Base-by-base conservation (phyloP, 768 basidiomycete species). In the Termitomyces sp. region DNA sequence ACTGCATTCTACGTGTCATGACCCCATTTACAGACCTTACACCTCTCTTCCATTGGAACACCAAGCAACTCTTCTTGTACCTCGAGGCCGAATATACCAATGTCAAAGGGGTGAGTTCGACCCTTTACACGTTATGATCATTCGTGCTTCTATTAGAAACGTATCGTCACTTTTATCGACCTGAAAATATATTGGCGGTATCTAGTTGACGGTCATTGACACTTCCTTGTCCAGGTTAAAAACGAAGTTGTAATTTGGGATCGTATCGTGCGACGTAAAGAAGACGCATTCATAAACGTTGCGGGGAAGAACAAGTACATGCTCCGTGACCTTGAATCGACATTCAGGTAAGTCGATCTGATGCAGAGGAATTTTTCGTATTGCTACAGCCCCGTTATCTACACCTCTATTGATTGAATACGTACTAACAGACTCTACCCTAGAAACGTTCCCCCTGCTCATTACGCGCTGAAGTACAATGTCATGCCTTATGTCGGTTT, bases 201-300 rank as follows among this genome's bases (percentile, higher is more conserved):
- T 54, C 18, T 2, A 16, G 36, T 29, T 49, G 35, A 35, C 39
- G 16, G 31, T 36, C 31, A 41, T 41, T 56, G 52, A 46, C 27
- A 35, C 7, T 27, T 41, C 43, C 42, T 40, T 47, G 35, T 48
- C n/a, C 63, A 88, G 87, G 76, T 79, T 3, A 75, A 83, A 55
- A 91, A 91, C 66, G 79, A 86, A 18, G 88, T 94, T 5, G 91
- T 95, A 35, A 78, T 95, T 15, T 96, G 94, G 94, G 94, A 96
- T 71, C 84, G 89, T 36, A 95, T 96, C 65, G 79, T 96, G 40
- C 83, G 86, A n/a, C 78, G 87, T 54, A 86, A 86, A 60, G 82
- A 85, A 61, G 85, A 92, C 57, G 90, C 90, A 0, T 68, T 79
- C 41, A 71, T 96, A 48, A 80, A 81, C 53, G 75, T 88, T 55